A percentile compares a stretch with the other conserved stretches of the same genome.
These are phyloP conservation scores for Hyphodiscus hymeniophilus DNA, from an alignment of 495 filamentous ascomycete species.

Conservation along the genomic window DNA sequence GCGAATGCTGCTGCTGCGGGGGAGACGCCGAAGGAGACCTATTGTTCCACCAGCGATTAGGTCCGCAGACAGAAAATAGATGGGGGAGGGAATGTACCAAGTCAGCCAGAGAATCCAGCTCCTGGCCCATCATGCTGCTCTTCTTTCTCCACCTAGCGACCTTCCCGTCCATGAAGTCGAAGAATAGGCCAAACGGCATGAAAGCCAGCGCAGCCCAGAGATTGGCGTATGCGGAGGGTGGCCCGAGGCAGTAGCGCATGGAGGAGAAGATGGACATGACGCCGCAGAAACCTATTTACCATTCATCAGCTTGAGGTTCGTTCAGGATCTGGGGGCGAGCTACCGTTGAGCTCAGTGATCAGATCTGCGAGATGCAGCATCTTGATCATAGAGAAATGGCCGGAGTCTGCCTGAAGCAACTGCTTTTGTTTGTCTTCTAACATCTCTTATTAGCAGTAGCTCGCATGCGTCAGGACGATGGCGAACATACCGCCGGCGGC, in stretches of 20 bases:
- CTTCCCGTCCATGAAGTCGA: slow-evolving; percentile 97
- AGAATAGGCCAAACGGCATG: slow-evolving; percentile 92
- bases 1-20: slow-evolving; percentile 84
- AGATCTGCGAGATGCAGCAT: slow-evolving; percentile 91
- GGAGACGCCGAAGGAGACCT: slow-evolving; percentile 94
- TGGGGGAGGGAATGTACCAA: slow-evolving; percentile 49
- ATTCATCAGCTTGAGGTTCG: neutral
- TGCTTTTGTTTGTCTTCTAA: slow-evolving; percentile 79
- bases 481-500: slow-evolving; percentile 16
- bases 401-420: slow-evolving; percentile 66
- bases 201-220: slow-evolving; percentile 78
- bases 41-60: slow-evolving; percentile 3
- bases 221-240: slow-evolving; percentile 52
- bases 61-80: neutral
- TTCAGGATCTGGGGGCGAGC: neutral
- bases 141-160: slow-evolving; percentile 94
- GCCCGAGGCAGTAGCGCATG: slow-evolving; percentile 83
- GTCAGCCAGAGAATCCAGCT: slow-evolving; percentile 95
- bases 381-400: slow-evolving; percentile 62
- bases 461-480: neutral
- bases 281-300: slow-evolving; percentile 59
- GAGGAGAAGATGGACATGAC: slow-evolving; percentile 95
- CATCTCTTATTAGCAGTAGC: slow-evolving; percentile 23
- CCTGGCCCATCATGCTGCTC: slow-evolving; percentile 94
- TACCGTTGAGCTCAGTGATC: slow-evolving; percentile 93